Evolutionary conservation across 2,329 filamentous ascomycete species (phyloP).

Genomic region (Stagonosporopsis cucurbitacearum): DNA sequence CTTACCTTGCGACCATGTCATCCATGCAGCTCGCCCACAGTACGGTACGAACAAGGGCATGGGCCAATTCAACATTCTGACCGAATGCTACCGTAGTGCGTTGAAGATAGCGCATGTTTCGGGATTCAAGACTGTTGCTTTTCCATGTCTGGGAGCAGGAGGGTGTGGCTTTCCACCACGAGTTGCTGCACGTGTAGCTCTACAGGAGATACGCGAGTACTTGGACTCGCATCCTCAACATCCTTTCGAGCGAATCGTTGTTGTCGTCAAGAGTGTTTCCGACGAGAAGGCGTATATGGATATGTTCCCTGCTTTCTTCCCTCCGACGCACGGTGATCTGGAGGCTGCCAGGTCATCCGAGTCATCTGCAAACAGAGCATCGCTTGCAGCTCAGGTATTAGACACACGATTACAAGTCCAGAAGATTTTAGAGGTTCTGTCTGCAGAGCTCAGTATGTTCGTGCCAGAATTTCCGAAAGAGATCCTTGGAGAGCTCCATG

Average conservation of each 20-base stretch:
- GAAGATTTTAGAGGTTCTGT: slow-evolving; percentile 21
- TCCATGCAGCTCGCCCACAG: slow-evolving; percentile 40
- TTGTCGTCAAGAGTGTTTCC: slow-evolving; percentile 34
- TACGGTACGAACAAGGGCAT: slow-evolving; percentile 29
- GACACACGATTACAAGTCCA: slow-evolving; percentile 30
- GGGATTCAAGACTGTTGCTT: slow-evolving; percentile 40
- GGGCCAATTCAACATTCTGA: slow-evolving; percentile 36
- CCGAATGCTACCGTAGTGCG: slow-evolving; percentile 40
- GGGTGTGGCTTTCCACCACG: slow-evolving; percentile 41
- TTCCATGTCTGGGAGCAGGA: slow-evolving; percentile 43
- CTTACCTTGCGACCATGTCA: slow-evolving; percentile 39
- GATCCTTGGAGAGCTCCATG: slow-evolving; percentile 24
- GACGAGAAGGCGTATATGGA: slow-evolving; percentile 42
- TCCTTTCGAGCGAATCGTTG: slow-evolving; percentile 38
- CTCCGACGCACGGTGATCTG: slow-evolving; percentile 41
- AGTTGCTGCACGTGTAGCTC: slow-evolving; percentile 40
- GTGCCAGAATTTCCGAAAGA: slow-evolving; percentile 23
- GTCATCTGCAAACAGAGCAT: slow-evolving; percentile 16
- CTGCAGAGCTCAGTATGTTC: slow-evolving; percentile 20
- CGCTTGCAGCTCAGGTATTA: slow-evolving; percentile 23
- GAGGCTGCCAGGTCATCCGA: slow-evolving; percentile 25
- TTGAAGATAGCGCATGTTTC: slow-evolving; percentile 31
- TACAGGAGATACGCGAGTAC: slow-evolving; percentile 43
- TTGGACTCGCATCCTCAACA: slow-evolving; percentile 33
- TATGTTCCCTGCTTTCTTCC: slow-evolving; percentile 42